phyloP scores from a whole-genome alignment of 495 filamentous ascomycete species.

The Hypomontagnella monticulosa region DNA sequence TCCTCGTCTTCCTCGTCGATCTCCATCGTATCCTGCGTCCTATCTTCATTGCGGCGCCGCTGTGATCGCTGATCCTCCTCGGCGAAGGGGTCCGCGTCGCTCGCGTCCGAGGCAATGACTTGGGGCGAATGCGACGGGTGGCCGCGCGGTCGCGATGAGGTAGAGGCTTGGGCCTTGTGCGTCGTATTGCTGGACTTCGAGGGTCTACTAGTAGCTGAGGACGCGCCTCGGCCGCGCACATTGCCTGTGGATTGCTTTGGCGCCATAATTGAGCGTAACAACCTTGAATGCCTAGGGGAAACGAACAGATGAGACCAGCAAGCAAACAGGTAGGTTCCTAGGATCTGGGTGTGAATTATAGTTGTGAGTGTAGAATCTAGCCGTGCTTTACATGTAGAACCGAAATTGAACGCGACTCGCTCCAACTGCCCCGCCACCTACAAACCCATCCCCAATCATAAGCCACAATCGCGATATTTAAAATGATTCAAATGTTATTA shows the following conservation, averaged over 20 bases:
- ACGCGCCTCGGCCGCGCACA: constrained; percentile 25
- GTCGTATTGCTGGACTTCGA: constrained; percentile 5
- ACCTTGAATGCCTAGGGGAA: neutral
- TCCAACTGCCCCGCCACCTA: constrained; percentile 37
- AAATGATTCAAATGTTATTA: no score
- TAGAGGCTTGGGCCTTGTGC: constrained; percentile 11
- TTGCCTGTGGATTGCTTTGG: constrained; percentile 28
- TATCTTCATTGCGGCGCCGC: neutral
- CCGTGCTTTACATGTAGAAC: neutral
- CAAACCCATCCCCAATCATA: constrained; percentile 8
- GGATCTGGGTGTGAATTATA: no score
- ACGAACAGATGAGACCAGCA: no score
- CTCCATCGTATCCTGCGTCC: constrained; percentile 29
- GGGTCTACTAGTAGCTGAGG: constrained; percentile 16
- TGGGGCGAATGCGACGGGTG: constrained; percentile 11
- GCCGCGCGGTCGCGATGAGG: constrained; percentile 23
- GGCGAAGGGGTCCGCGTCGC: constrained; percentile 37
- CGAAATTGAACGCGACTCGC: neutral
- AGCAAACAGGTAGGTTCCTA: no score
- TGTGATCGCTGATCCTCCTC: constrained; percentile 28
- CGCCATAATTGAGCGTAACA: constrained; percentile 17
- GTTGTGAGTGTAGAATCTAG: neutral
- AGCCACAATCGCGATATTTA: neutral
- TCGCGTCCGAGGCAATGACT: constrained; percentile 19
- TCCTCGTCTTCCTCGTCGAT: constrained; percentile 44